These are phyloP conservation scores for Psilocybe subaeruginosa DNA, from an alignment of 768 basidiomycete genomes.

Conservation along the genomic window DNA sequence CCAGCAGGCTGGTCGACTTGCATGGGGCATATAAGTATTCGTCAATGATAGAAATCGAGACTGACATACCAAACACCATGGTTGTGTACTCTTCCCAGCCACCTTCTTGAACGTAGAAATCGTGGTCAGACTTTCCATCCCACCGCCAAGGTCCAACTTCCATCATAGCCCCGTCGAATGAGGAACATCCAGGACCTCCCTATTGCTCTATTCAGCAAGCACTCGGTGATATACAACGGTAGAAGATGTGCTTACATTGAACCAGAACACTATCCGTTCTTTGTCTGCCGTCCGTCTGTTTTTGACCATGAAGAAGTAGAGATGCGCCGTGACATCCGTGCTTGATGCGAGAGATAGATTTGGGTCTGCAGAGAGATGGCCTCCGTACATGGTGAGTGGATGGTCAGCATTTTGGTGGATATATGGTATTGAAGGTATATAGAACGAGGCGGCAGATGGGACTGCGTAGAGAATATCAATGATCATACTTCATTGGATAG, in stretches of 20 bases:
- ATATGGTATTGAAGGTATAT: constrained; percentile 75
- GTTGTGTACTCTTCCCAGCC: constrained; percentile 99
- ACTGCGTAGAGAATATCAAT: constrained; percentile 37
- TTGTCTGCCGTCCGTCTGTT: constrained; percentile 88
- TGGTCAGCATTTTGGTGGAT: constrained; percentile 72
- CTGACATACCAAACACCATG: constrained; percentile 83
- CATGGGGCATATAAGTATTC: constrained; percentile 5
- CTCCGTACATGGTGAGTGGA: constrained; percentile 81
- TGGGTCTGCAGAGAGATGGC: constrained; percentile 84
- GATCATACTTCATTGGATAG: constrained; percentile 1
- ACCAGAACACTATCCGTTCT: constrained; percentile 93
- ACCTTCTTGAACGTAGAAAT: constrained; percentile 75
- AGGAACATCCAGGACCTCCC: constrained; percentile 98
- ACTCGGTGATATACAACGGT: background rate
- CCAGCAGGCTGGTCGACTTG: constrained; percentile 98
- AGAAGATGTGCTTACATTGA: constrained; percentile 65
- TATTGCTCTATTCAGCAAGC: constrained; percentile 30
- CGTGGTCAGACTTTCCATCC: constrained; percentile 60
- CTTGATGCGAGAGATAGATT: constrained; percentile 47
- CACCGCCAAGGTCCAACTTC: constrained; percentile 93
- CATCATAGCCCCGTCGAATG: constrained; percentile 98
- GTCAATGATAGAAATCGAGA: background rate
- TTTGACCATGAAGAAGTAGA: constrained; percentile 90
- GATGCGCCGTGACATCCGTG: constrained; percentile 72
- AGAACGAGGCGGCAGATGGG: constrained; percentile 84